Percentiles rank a stretch among this genome's conserved stretches.
Conservation (phyloP, 768 basidiomycete species). For the Cytidiella melzeri region DNA sequence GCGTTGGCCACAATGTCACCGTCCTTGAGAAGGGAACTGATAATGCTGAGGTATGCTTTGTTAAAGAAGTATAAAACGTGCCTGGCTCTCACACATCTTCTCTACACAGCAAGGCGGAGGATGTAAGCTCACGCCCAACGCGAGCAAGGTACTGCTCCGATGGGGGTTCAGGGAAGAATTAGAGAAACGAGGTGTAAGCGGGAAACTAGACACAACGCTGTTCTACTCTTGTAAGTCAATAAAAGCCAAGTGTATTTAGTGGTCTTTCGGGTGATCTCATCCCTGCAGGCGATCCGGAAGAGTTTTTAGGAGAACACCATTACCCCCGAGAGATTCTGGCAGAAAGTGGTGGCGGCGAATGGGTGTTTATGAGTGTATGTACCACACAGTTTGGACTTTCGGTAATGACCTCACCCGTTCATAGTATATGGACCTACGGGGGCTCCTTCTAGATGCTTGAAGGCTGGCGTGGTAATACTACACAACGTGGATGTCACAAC, state of each 20-base stretch:
- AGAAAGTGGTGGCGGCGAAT: conserved; percentile 41
- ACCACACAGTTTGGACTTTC: not conserved
- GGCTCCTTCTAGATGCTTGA: conserved; percentile 26
- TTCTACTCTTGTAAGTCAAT: not conserved
- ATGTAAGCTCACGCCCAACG: conserved; percentile 30
- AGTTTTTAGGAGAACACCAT: conserved; percentile 37
- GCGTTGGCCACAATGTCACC: conserved; percentile 27
- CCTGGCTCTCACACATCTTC: not conserved
- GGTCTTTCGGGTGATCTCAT: no score
- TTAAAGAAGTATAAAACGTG: no score
- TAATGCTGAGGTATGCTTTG: conserved; percentile 6
- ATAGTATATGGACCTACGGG: conserved; percentile 29
- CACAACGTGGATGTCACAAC: conserved; percentile 23
- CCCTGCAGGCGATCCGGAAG: conserved; percentile 35
- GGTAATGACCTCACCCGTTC: not conserved
- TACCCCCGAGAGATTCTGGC: conserved; percentile 42
- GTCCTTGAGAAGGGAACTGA: conserved; percentile 24
- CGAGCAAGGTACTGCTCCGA: conserved; percentile 30
- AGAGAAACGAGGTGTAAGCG: conserved; percentile 11
- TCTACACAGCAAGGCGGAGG: conserved; percentile 14
- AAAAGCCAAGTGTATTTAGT: no score
- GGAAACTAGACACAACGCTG: not conserved
- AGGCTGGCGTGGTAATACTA: conserved; percentile 22
- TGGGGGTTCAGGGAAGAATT: conserved; percentile 30
- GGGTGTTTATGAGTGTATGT: conserved; percentile 42